Evolutionary conservation across 2,329 filamentous ascomycete species (phyloP).

Genomic region (Monilinia laxa): DNA sequence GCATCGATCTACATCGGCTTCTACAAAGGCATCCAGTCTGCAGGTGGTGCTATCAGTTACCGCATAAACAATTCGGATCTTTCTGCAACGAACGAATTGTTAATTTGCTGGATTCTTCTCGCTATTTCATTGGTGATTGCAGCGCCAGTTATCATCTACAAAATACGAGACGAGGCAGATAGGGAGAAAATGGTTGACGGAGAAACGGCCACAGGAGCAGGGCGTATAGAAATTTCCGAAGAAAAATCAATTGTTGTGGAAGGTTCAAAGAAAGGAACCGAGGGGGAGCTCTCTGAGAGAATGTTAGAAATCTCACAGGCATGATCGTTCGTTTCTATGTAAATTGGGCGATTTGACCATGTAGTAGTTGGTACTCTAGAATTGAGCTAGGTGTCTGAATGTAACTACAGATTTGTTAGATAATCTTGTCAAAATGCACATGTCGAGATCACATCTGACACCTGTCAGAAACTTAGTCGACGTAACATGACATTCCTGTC

Average conservation of each 20-base stretch:
- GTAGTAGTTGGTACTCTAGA: background rate
- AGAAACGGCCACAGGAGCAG: slow-evolving; percentile 1
- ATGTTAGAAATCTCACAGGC: background rate
- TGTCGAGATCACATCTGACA: slow-evolving; percentile 21
- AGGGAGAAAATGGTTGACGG: slow-evolving; percentile 5
- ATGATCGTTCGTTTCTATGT: background rate
- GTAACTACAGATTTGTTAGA: background rate
- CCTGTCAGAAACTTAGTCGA: slow-evolving; percentile 21
- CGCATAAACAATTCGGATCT: slow-evolving; percentile 61
- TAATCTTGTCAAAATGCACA: slow-evolving; percentile 22
- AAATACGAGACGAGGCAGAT: slow-evolving; percentile 48
- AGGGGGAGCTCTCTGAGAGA: background rate
- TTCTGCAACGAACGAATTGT: slow-evolving; percentile 70
- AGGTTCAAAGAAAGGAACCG: background rate
- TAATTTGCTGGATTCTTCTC: slow-evolving; percentile 71
- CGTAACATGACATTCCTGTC: slow-evolving; percentile 19
- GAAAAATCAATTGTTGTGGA: background rate
- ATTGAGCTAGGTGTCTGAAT: background rate
- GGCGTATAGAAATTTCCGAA: background rate
- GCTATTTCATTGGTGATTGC: slow-evolving; percentile 70
- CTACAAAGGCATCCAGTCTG: slow-evolving; percentile 87
- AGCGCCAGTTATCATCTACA: slow-evolving; percentile 72
- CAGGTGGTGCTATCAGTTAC: slow-evolving; percentile 72
- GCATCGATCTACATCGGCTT: slow-evolving; percentile 85
- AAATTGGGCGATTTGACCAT: slow-evolving; percentile 3